These are phyloP conservation scores for Trichoderma sp. DNA, from an alignment of 2,329 filamentous ascomycete genomes.

Conservation along the genomic window DNA sequence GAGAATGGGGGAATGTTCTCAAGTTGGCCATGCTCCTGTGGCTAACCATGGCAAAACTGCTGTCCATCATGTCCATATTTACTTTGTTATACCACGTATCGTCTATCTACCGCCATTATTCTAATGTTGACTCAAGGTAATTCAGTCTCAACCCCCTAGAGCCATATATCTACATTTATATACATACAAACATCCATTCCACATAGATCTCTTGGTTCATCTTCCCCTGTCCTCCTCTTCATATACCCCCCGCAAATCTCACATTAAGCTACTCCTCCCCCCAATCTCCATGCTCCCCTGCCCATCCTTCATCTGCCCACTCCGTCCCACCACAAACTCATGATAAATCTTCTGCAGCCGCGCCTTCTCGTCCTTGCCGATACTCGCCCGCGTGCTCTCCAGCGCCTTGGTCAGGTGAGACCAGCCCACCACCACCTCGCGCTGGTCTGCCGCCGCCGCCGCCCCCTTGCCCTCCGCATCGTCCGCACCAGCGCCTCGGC, in stretches of 20 bases:
- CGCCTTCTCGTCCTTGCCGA: conserved; percentile 74
- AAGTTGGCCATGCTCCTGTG: background rate
- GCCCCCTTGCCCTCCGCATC: conserved; percentile 37
- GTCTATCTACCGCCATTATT: conserved; percentile 1
- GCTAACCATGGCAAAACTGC: background rate
- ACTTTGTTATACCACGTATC: conserved; percentile 2
- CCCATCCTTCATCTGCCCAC: conserved; percentile 92
- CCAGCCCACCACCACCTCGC: conserved; percentile 82
- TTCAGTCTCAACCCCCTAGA: background rate
- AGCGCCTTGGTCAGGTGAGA: conserved; percentile 79
- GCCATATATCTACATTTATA: conserved; percentile 1
- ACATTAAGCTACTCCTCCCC: conserved; percentile 93
- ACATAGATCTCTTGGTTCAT: background rate
- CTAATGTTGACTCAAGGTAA: background rate
- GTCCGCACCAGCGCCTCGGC: conserved; percentile 36
- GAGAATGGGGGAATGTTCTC: background rate
- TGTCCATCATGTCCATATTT: background rate
- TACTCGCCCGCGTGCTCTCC: conserved; percentile 76
- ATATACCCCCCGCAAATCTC: conserved; percentile 29
- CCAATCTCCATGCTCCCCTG: conserved; percentile 92
- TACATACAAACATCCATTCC: background rate
- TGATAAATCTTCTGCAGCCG: conserved; percentile 80
- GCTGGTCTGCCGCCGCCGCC: conserved; percentile 42
- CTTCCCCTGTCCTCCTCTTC: background rate
- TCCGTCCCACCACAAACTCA: conserved; percentile 90